Evolutionary conservation across 768 basidiomycete species (phyloP).

Genomic region (Trametes cubensis): DNA sequence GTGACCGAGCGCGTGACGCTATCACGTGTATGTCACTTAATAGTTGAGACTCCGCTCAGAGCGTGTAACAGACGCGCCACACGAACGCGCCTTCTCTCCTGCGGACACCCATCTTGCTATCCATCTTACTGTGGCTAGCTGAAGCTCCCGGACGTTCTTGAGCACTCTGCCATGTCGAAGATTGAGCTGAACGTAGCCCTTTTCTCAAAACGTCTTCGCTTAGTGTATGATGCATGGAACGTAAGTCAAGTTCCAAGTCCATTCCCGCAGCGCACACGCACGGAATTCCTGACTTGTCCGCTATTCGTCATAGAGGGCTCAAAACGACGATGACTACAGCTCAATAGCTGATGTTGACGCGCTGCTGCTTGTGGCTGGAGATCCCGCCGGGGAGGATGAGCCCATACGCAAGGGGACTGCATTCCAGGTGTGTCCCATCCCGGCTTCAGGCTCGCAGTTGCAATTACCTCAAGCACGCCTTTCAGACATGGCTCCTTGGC

Average conservation of each 20-base stretch:
- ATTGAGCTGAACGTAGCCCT: constrained; percentile 62
- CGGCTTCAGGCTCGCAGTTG: neutral
- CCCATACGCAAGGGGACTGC: constrained; percentile 90
- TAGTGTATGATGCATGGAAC: constrained; percentile 37
- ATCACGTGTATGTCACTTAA: constrained; percentile 14
- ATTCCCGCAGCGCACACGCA: constrained; percentile 3
- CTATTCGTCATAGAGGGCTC: constrained; percentile 53
- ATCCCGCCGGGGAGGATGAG: constrained; percentile 83
- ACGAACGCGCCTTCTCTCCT: constrained; percentile 23
- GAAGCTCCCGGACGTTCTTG: constrained; percentile 18
- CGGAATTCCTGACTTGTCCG: neutral
- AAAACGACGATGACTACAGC: constrained; percentile 69
- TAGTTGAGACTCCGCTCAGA: constrained; percentile 21
- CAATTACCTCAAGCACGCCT: constrained; percentile 20
- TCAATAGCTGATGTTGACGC: constrained; percentile 71
- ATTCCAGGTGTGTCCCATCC: constrained; percentile 67
- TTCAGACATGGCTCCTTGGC: constrained; percentile 92
- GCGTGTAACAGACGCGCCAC: constrained; percentile 27
- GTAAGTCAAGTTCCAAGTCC: constrained; percentile 33
- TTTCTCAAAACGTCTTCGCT: constrained; percentile 34
- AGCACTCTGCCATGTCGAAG: constrained; percentile 14
- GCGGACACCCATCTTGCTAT: constrained; percentile 4
- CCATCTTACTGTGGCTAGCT: constrained; percentile 12
- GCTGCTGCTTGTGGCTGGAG: constrained; percentile 72
- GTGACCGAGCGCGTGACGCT: constrained; percentile 1